Percentiles rank a stretch among this genome's conserved stretches.
These are phyloP conservation scores for Podila epicladia DNA, from an alignment of 192 early-diverging fungal species.

Conservation along the genomic window DNA sequence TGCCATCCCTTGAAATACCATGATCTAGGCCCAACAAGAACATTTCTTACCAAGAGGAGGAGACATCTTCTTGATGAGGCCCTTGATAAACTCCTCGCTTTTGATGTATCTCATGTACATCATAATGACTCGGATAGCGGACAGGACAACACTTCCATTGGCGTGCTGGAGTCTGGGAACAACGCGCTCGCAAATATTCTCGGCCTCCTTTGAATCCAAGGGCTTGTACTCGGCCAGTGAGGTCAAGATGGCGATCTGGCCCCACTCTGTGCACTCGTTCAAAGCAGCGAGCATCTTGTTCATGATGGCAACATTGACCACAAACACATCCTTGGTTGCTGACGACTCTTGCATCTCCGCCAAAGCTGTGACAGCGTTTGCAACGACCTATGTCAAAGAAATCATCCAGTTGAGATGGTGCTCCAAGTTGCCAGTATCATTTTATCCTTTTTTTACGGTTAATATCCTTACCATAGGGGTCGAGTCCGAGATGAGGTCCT, in stretches of 20 bases:
- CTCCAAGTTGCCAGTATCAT: too few relatives aligned
- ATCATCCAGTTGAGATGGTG: too few relatives aligned
- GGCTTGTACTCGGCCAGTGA: constrained; percentile 84
- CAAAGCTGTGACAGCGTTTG: constrained; percentile 94
- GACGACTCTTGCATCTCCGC: constrained; percentile 89
- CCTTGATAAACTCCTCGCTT: constrained; percentile 76
- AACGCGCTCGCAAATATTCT: constrained; percentile 89
- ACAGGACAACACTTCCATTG: constrained; percentile 94
- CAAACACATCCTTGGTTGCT: constrained; percentile 75
- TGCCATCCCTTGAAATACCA: background rate
- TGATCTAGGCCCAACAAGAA: background rate
- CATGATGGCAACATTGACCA: constrained; percentile 74
- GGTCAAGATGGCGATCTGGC: constrained; percentile 94
- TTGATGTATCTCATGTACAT: constrained; percentile 74
- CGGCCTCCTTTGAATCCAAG: constrained; percentile 82
- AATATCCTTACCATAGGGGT: constrained; percentile 89
- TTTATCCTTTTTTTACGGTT: background rate
- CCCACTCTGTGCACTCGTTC: constrained; percentile 99
- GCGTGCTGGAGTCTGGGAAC: constrained; percentile 95
- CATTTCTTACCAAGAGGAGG: constrained; percentile 83
- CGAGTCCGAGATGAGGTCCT: constrained; percentile 91
- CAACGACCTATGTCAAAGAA: constrained; percentile 69
- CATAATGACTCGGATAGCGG: constrained; percentile 88
- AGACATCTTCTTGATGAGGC: constrained; percentile 89
- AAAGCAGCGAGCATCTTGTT: constrained; percentile 90